Evolutionary conservation across 2,329 filamentous ascomycete species (phyloP).

Genomic region (Aspergillus novofumigatus): DNA sequence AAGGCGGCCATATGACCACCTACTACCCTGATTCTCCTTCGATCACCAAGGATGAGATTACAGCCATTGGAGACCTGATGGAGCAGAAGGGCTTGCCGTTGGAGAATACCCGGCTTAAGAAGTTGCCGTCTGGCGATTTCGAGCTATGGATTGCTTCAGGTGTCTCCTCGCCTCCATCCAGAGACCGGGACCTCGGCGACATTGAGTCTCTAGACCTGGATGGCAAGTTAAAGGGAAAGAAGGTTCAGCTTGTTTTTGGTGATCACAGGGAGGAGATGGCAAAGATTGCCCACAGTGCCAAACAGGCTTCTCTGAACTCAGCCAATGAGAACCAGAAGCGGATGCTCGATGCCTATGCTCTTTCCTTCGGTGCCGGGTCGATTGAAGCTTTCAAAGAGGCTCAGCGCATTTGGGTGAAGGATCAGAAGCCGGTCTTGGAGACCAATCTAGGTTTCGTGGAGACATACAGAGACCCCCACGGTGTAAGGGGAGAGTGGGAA

Average conservation of each 20-base stretch:
- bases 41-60: slow-evolving; percentile 73
- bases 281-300: slow-evolving; percentile 61
- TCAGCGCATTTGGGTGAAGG: slow-evolving; percentile 76
- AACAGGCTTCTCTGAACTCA: slow-evolving; percentile 63
- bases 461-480: slow-evolving; percentile 78
- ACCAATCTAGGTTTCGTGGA: slow-evolving; percentile 81
- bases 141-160: slow-evolving; percentile 73
- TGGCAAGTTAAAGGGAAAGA: slow-evolving; percentile 62
- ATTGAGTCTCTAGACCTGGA: slow-evolving; percentile 59
- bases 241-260: slow-evolving; percentile 67
- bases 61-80: slow-evolving; percentile 67
- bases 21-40: slow-evolving; percentile 74
- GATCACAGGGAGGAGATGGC: slow-evolving; percentile 71
- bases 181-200: slow-evolving; percentile 66
- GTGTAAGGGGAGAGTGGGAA: slow-evolving; percentile 79
- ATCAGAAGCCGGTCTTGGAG: slow-evolving; percentile 76
- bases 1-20: slow-evolving; percentile 71
- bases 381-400: slow-evolving; percentile 75
- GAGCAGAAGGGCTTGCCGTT: slow-evolving; percentile 65
- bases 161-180: slow-evolving; percentile 53
- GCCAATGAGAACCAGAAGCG: slow-evolving; percentile 70
- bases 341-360: slow-evolving; percentile 70
- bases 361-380: slow-evolving; percentile 70
- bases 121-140: slow-evolving; percentile 60
- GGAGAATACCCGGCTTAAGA: slow-evolving; percentile 73